phyloP scores from a whole-genome alignment of 768 basidiomycete genomes.

The Rhodotorula graminis region DNA sequence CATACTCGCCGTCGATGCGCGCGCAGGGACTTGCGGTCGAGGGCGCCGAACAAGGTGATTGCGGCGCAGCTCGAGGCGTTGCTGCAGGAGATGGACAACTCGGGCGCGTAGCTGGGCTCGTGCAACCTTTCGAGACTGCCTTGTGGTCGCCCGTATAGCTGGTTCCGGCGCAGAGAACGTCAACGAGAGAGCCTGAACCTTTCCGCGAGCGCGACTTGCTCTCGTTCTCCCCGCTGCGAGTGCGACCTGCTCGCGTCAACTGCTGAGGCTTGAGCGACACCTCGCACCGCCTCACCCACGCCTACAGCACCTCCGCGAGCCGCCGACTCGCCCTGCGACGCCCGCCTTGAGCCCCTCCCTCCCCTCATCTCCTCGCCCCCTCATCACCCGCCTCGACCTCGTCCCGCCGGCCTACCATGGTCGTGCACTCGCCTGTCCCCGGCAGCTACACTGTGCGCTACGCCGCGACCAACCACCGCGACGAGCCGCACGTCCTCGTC shows the following conservation, averaged over 20 bases:
- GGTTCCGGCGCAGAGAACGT: too few species aligned
- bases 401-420: not conserved
- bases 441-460: not conserved
- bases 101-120: not conserved
- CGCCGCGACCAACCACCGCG: not conserved
- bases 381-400: not conserved
- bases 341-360: not conserved
- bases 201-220: too few species aligned
- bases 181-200: too few species aligned
- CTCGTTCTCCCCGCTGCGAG: too few species aligned
- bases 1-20: not conserved
- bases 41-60: conserved; percentile 37
- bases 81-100: conserved; percentile 22
- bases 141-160: too few species aligned
- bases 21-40: conserved; percentile 31
- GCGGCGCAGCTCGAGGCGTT: conserved; percentile 33
- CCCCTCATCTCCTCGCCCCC: not conserved
- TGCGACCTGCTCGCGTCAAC: too few species aligned
- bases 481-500: conserved; percentile 14
- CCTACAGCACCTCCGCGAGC: not conserved
- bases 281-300: not conserved
- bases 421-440: not conserved
- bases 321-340: not conserved
- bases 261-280: too few species aligned
- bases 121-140: too few species aligned